Evolutionary conservation across 2,329 filamentous ascomycete species (phyloP).

Genomic region (Magnaporthiopsis poae): DNA sequence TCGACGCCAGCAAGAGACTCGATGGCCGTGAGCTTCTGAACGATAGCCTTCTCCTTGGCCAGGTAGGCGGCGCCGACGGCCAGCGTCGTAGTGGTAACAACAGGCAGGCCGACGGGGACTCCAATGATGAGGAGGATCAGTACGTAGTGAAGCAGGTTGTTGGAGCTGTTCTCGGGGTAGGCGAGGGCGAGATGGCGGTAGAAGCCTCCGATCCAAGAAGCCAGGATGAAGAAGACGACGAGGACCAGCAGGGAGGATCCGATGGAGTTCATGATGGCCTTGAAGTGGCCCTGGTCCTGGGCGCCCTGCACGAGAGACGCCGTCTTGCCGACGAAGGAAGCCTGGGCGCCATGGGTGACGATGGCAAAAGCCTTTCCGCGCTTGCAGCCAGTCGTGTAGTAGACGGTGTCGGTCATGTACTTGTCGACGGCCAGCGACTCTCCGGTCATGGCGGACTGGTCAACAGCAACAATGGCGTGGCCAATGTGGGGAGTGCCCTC

Average conservation of each 20-base stretch:
- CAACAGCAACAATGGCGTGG: conserved; percentile 58
- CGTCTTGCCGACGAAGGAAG: conserved; percentile 69
- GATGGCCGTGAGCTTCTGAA: conserved; percentile 85
- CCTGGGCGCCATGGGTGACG: conserved; percentile 55
- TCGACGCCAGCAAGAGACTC: conserved; percentile 87
- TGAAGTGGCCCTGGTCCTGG: conserved; percentile 65
- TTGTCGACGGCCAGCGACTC: conserved; percentile 71
- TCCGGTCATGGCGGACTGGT: conserved; percentile 73
- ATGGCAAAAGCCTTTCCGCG: conserved; percentile 67
- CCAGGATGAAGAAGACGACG: conserved; percentile 68
- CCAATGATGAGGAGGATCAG: conserved; percentile 66
- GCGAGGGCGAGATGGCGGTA: conserved; percentile 60
- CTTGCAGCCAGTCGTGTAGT: conserved; percentile 76
- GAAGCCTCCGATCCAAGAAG: conserved; percentile 70
- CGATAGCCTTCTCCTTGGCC: conserved; percentile 85
- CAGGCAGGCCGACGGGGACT: conserved; percentile 70
- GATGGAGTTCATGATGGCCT: conserved; percentile 76
- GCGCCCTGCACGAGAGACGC: conserved; percentile 65
- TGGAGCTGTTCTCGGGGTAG: conserved; percentile 44
- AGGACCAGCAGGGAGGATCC: conserved; percentile 64
- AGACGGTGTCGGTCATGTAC: conserved; percentile 62
- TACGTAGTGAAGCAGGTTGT: conserved; percentile 58
- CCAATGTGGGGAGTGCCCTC: conserved; percentile 47
- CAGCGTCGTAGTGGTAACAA: conserved; percentile 61
- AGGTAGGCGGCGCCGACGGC: conserved; percentile 61